Evolutionary conservation across 768 basidiomycete genomes (phyloP).

Genomic region (Amanita rimosa): DNA sequence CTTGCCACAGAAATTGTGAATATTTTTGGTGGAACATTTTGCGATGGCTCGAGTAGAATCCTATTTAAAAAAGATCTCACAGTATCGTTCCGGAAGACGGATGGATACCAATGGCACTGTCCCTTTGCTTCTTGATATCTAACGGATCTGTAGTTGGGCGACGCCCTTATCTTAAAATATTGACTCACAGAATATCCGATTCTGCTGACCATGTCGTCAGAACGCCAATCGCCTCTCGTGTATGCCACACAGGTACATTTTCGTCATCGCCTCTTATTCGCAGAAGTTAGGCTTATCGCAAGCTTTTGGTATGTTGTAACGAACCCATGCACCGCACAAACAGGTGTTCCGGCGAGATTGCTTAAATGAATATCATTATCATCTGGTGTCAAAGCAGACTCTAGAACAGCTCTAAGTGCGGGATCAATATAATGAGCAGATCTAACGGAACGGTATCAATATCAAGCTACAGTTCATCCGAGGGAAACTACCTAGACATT

Average conservation of each 20-base stretch:
- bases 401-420: constrained; percentile 55
- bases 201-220: constrained; percentile 46
- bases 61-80: constrained; percentile 47
- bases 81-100: constrained; percentile 39
- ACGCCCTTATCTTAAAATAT: background rate
- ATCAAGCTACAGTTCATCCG: background rate
- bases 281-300: background rate
- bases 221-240: constrained; percentile 50
- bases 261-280: constrained; percentile 55
- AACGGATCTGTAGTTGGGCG: background rate
- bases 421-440: constrained; percentile 77
- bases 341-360: constrained; percentile 59
- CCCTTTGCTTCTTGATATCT: constrained; percentile 56
- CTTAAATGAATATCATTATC: constrained; percentile 82
- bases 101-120: constrained; percentile 61
- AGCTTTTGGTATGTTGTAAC: constrained; percentile 8
- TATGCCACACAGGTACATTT: constrained; percentile 85
- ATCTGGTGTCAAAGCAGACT: constrained; percentile 66
- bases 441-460: constrained; percentile 17
- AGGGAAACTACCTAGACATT: constrained; percentile 39
- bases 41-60: constrained; percentile 9
- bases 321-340: constrained; percentile 75
- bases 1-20: constrained; percentile 70
- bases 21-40: constrained; percentile 9
- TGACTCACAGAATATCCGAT: constrained; percentile 27